Evolutionary conservation across 768 basidiomycete genomes (phyloP).

Genomic region (Strobilomyces echinocephalus): DNA sequence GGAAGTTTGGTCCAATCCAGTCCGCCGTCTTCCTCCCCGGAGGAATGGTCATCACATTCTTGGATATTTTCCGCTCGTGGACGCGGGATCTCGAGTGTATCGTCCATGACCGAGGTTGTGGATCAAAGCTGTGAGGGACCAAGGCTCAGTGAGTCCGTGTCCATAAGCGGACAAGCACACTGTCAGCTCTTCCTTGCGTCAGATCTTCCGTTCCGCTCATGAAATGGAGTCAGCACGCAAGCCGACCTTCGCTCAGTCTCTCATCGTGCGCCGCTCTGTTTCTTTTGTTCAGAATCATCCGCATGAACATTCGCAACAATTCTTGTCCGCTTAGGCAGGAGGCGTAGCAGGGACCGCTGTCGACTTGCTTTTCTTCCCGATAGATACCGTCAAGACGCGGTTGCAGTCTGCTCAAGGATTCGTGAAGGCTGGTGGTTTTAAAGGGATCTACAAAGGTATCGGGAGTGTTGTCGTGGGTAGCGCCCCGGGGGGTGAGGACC

Average conservation of each 20-base stretch:
- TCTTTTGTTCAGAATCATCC: constrained; percentile 1
- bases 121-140: no score
- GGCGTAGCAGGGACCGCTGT: constrained; percentile 90
- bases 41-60: constrained; percentile 43
- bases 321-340: constrained; percentile 56
- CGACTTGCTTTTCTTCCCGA: constrained; percentile 93
- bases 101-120: constrained; percentile 47
- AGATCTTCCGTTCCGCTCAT: constrained; percentile 6
- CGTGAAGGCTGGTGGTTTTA: constrained; percentile 77
- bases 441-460: constrained; percentile 87
- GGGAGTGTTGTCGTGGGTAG: constrained; percentile 94
- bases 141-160: neutral
- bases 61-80: constrained; percentile 14
- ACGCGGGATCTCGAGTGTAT: constrained; percentile 46
- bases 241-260: constrained; percentile 44
- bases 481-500: constrained; percentile 79
- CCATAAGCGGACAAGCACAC: constrained; percentile 8
- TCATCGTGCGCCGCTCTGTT: constrained; percentile 35
- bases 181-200: neutral
- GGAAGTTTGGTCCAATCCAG: constrained; percentile 81
- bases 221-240: constrained; percentile 29
- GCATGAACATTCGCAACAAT: constrained; percentile 12
- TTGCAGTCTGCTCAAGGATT: constrained; percentile 89
- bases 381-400: constrained; percentile 96
- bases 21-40: constrained; percentile 70